Evolutionary conservation across 805 yeast genomes (phyloP).

Genomic region (Yueomyces sinensis): DNA sequence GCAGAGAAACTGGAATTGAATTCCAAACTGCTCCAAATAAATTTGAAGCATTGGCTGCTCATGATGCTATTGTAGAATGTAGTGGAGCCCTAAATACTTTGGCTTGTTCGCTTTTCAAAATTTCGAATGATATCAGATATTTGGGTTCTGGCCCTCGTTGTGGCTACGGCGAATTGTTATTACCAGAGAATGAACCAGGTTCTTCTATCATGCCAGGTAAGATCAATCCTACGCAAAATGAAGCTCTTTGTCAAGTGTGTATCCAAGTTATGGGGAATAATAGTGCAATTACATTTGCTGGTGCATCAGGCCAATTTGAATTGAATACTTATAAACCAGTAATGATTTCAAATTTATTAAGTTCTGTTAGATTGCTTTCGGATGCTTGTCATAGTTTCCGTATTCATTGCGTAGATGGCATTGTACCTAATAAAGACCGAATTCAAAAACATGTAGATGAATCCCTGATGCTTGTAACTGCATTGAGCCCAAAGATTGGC

Average conservation of each 20-base stretch:
- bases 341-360: slow-evolving; percentile 77
- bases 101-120: slow-evolving; percentile 86
- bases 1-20: slow-evolving; percentile 75
- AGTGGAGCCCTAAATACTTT: slow-evolving; percentile 94
- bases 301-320: slow-evolving; percentile 98
- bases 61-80: slow-evolving; percentile 95
- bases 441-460: slow-evolving; percentile 81
- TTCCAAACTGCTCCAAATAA: slow-evolving; percentile 95
- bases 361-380: slow-evolving; percentile 76
- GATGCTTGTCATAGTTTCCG: slow-evolving; percentile 88
- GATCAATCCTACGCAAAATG: slow-evolving; percentile 98
- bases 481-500: slow-evolving; percentile 96
- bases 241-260: slow-evolving; percentile 96
- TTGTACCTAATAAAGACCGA: slow-evolving; percentile 75
- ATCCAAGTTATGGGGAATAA: slow-evolving; percentile 97
- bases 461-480: slow-evolving; percentile 95
- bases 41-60: slow-evolving; percentile 98
- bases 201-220: slow-evolving; percentile 99
- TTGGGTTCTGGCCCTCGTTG: slow-evolving; percentile 98
- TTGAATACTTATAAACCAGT: slow-evolving; percentile 96
- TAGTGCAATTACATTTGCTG: slow-evolving; percentile 88
- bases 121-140: slow-evolving; percentile 95
- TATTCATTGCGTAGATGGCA: slow-evolving; percentile 89
- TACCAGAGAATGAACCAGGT: slow-evolving; percentile 99
- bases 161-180: slow-evolving; percentile 89